Conservation (phyloP, 352 stramenopile species). For the Globisporangium paddicum region DNA sequence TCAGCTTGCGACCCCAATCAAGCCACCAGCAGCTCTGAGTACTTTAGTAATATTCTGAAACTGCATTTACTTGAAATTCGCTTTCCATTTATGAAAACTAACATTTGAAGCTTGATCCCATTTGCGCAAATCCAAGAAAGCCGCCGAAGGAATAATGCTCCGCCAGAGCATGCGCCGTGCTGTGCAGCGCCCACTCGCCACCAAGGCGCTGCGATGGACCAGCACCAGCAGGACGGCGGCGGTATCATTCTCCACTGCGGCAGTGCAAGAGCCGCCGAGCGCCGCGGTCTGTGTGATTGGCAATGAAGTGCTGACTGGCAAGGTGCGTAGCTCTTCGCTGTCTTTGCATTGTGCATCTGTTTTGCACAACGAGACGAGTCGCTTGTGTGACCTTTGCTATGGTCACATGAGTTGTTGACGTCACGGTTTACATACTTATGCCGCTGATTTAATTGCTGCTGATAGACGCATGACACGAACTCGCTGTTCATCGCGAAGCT, state of each 20-base stretch:
- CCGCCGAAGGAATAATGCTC: conserved; percentile 11
- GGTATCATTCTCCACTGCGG: not conserved
- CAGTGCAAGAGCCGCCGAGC: conserved; percentile 22
- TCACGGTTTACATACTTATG: no score
- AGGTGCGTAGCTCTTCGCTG: conserved; percentile 29
- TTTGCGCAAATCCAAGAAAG: no score
- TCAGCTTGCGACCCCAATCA: no score
- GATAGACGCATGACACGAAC: conserved; percentile 82
- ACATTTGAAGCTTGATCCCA: no score
- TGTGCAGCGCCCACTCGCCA: conserved; percentile 2
- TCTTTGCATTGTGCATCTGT: not conserved
- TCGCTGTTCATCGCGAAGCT: conserved; percentile 78
- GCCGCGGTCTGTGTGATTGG: conserved; percentile 78
- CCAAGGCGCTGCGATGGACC: not conserved
- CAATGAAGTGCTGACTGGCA: conserved; percentile 83
- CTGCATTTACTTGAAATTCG: no score
- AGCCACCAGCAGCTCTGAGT: no score
- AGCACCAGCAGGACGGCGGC: not conserved
- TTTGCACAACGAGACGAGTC: not conserved
- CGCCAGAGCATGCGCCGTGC: conserved; percentile 6
- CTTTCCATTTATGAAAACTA: no score
- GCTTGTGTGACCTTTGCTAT: not conserved
- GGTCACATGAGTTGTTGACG: no score
- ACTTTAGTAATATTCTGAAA: no score
- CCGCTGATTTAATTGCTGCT: no score